Base-by-base conservation (phyloP, 1,139 yeast genomes). In the Hansenula sp. region DNA sequence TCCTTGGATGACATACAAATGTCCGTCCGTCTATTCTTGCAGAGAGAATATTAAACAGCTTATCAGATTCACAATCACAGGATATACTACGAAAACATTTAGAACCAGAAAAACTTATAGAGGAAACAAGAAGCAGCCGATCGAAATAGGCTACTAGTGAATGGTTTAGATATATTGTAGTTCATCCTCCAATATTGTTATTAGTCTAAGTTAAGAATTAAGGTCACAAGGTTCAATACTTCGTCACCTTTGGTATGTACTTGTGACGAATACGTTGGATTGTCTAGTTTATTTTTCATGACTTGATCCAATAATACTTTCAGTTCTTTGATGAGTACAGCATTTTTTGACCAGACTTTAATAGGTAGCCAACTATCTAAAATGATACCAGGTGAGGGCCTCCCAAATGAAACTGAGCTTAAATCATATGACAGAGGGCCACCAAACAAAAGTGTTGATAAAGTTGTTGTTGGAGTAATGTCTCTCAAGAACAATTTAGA, bases 311-410 rank as follows among this genome's bases (percentile, higher is more conserved):
- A 66, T 38, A 89, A 60, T 17, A 68, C 59, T 52, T 95, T 70
- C 42, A 93, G 66, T 46, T 84, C 77, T 49, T 86, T 86, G 33
- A 90, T 75, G 42, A 91, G 68, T 5, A 93, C 96, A 1, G 94
- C 98, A 58, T 91, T 89, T 54, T 94, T 85, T 52, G 96, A 87
- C 97, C 98, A 90, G 3, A 96, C 87, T 52, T 87, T 71, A 31
- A 93, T 70, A 9, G 96, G 90, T 29, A 86, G 65, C 96, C 96
- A 86, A 41, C 76, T 73, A 57, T 86, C 96, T 46, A 90, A 60
- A 25, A 84, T 74, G 45, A 84, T 71, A 40, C 90, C 89, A 0
- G 87, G 84, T 0, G 83, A 76, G 11, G 74, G 67, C 30, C 58
- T 61, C 1, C 70, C 66, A 2, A 65, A 57, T 2, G 70, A 47